phyloP scores from a whole-genome alignment of 805 yeast species.

The Wickerhamomyces strasburgensis region DNA sequence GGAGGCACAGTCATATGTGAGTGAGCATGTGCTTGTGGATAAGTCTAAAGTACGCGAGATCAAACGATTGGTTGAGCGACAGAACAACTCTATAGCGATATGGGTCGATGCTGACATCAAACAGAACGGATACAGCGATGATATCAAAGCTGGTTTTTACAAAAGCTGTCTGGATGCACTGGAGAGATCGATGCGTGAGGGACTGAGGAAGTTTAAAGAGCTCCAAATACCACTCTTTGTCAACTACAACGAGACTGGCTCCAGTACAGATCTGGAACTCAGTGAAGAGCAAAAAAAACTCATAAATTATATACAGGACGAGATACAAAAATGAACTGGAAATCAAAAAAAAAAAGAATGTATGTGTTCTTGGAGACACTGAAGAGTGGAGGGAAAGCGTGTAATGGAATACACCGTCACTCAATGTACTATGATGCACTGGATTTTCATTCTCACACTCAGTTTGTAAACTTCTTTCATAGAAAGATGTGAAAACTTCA shows the following conservation, averaged over 20 bases:
- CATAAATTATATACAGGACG: conserved; percentile 4
- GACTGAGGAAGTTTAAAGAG: conserved; percentile 1
- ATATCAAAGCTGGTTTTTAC: no score
- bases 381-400: conserved; percentile 18
- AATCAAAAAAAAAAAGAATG: conserved; percentile 7
- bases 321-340: conserved; percentile 1
- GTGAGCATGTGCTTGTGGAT: conserved; percentile 1
- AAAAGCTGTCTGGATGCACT: conserved; percentile 2
- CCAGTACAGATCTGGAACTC: conserved; percentile 3
- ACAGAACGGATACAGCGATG: no score
- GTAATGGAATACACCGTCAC: no score
- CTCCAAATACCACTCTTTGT: conserved; percentile 8
- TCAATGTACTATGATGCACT: conserved; percentile 29
- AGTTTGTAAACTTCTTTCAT: no score
- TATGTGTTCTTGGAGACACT: conserved; percentile 29
- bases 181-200: conserved; percentile 4
- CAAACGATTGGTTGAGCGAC: conserved; percentile 3
- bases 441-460: conserved; percentile 5
- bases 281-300: conserved; percentile 4
- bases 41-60: neutral
- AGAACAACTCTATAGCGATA: conserved; percentile 1
- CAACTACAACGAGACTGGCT: neutral
- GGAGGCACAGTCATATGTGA: conserved; percentile 7
- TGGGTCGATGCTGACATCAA: no score
- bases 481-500: neutral